phyloP scores from a whole-genome alignment of 1,284 basidiomycete species.

The Filobasidium uniguttulatum region DNA sequence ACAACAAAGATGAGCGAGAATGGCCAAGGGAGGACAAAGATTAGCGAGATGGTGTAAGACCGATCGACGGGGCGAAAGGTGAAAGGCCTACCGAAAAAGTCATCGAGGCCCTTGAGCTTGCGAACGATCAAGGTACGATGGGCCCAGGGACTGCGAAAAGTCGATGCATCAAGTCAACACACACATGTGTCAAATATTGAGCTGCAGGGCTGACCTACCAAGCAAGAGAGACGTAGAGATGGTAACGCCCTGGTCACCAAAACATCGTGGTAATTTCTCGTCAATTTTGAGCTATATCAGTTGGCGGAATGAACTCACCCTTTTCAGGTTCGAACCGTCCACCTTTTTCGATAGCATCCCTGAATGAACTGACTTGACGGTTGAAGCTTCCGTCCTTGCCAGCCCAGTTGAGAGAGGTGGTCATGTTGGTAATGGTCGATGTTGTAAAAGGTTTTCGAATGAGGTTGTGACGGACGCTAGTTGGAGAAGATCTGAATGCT shows the following conservation, averaged over 20 bases:
- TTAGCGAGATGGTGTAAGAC: not conserved
- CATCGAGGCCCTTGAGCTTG: slow-evolving; percentile 80
- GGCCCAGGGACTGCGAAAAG: slow-evolving; percentile 57
- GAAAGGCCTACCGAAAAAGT: slow-evolving; percentile 52
- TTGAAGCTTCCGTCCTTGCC: slow-evolving; percentile 68
- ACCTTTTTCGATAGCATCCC: slow-evolving; percentile 56
- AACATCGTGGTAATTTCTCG: not conserved
- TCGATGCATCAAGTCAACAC: not conserved
- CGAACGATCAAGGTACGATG: slow-evolving; percentile 78
- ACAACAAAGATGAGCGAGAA: not conserved
- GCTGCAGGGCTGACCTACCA: slow-evolving; percentile 25
- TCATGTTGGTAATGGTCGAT: no score
- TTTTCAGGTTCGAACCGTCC: slow-evolving; percentile 68
- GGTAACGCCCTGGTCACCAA: slow-evolving; percentile 49
- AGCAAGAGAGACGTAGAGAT: slow-evolving; percentile 75
- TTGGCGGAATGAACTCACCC: slow-evolving; percentile 41
- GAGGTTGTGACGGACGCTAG: no score
- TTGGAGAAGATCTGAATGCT: no score
- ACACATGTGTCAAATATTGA: slow-evolving; percentile 11
- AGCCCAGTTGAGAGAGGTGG: slow-evolving; percentile 53
- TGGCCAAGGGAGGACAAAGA: not conserved
- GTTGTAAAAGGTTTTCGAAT: no score
- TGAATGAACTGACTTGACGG: slow-evolving; percentile 56
- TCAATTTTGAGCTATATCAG: not conserved
- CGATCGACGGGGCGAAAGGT: slow-evolving; percentile 1